Percentiles rank a stretch among this genome's conserved stretches.
Conservation (phyloP, 176 grass and related monocot species). For the Guadua angustifolia region DNA sequence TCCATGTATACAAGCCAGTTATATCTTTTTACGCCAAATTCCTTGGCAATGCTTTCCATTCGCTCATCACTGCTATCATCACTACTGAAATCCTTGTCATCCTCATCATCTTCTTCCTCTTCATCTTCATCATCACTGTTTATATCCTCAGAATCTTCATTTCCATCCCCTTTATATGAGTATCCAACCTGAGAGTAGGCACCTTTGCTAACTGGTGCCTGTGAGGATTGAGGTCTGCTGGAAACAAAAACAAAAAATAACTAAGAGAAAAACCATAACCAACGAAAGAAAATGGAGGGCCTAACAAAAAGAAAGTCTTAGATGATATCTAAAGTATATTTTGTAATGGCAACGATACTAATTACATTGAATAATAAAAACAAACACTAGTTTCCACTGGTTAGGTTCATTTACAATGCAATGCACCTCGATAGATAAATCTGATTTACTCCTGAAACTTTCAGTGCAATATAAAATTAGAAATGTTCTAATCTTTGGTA, state of each 20-base stretch:
- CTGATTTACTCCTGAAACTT: conserved; percentile 10
- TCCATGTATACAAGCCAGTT: conserved; percentile 99
- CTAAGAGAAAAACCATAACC: neutral
- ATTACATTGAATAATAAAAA: conserved; percentile 33
- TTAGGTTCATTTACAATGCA: conserved; percentile 7
- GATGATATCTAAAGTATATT: neutral
- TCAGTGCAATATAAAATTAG: conserved; percentile 6
- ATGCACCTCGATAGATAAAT: neutral
- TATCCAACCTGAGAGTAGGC: conserved; percentile 96
- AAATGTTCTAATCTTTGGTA: neutral
- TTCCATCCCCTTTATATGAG: conserved; percentile 78
- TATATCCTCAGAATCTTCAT: conserved; percentile 69
- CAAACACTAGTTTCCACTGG: neutral
- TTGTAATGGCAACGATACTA: conserved; percentile 1
- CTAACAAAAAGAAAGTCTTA: conserved; percentile 22
- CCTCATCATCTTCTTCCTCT: conserved; percentile 73
- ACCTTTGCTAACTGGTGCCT: conserved; percentile 81
- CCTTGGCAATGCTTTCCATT: conserved; percentile 95
- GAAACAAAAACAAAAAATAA: conserved; percentile 35
- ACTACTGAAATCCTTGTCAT: conserved; percentile 90
- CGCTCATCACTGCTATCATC: conserved; percentile 94
- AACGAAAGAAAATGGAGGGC: conserved; percentile 24
- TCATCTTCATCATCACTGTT: conserved; percentile 85
- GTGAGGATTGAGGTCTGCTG: conserved; percentile 70
- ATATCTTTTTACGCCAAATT: conserved; percentile 96